Evolutionary conservation across 495 filamentous ascomycete species (phyloP).

Genomic region (Penicillium flavigenum): DNA sequence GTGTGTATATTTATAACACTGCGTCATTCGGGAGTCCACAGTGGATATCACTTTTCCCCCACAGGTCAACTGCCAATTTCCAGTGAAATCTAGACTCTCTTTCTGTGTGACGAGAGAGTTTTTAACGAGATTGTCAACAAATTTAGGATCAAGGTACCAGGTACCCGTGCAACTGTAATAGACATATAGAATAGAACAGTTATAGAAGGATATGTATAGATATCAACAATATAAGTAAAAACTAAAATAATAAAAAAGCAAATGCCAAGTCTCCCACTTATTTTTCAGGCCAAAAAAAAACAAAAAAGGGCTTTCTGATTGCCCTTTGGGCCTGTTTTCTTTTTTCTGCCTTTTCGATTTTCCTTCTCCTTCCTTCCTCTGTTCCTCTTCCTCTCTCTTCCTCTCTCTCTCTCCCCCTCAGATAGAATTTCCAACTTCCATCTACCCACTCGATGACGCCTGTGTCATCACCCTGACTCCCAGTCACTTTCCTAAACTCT

Average conservation of each 20-base stretch:
- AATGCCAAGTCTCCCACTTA: not conserved
- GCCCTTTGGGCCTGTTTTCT: slow-evolving; percentile 11
- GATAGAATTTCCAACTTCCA: slow-evolving; percentile 4
- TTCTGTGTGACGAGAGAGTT: not conserved
- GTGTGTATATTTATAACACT: not conserved
- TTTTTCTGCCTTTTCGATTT: slow-evolving; percentile 13
- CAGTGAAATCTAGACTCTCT: slow-evolving; percentile 4
- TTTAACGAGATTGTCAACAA: slow-evolving; percentile 1
- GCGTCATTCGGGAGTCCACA: slow-evolving; percentile 2
- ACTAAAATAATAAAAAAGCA: not conserved
- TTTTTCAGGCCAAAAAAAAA: slow-evolving; percentile 12
- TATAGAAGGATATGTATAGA: not conserved
- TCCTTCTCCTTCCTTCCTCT: slow-evolving; percentile 9
- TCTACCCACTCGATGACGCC: slow-evolving; percentile 1
- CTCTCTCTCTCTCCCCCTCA: slow-evolving; percentile 12
- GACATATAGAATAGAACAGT: no score
- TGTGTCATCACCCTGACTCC: not conserved
- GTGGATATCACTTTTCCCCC: slow-evolving; percentile 5
- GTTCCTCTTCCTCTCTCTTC: not conserved
- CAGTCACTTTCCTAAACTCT: not conserved
- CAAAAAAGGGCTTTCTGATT: slow-evolving; percentile 14
- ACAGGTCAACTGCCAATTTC: slow-evolving; percentile 13
- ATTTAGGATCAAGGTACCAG: slow-evolving; percentile 22
- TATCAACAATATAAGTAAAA: not conserved
- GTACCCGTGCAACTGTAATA: slow-evolving; percentile 17